Base-by-base conservation (phyloP, 805 yeast species). In the Saccharomyces paradoxus region DNA sequence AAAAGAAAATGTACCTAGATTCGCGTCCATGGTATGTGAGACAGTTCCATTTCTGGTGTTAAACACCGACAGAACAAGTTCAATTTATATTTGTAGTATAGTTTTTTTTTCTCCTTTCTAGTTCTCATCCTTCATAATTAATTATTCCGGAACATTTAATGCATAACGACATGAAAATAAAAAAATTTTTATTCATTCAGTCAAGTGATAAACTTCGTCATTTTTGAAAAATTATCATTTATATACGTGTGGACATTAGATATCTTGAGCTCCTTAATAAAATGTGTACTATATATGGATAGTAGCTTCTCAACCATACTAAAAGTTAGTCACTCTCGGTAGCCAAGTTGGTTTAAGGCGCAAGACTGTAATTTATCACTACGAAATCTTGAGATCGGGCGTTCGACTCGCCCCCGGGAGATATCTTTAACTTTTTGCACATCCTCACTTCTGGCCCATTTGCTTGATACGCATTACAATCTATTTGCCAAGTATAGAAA, bases 11-110 rank as follows among this genome's bases (percentile, higher is more conserved):
- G 24, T 62, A 59, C 29, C 26, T 74, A 50, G 62, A 60, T 12
- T 50, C 65, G 48, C 74, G 71, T 62, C 80, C 81, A 51, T 69
- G 70, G 62, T 77, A 67, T 63, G 72, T 71, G 54, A 63, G 78
- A 59, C 31, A 61, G 13, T 72, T 63, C 61, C 66, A 69, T 59
- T 58, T 64, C 56, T 73, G 79, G 78, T 75, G 78, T 56, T 76
- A 60, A 60, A 9, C 21, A 22, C 22, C 21, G 17, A 31, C 2
- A 37, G 48, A 9, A 32, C 27, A 29, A 22, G 28, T 51, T 32
- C 26, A 44, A 44, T 17, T 50, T 17, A 27, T 44, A 13, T 27
- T 21, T 30, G 17, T 51, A 37, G 12, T 7, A 17, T 17, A 17
- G n/a, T n/a, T 37, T 37, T 37, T 17, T 14, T 32, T 31, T 14